These are phyloP conservation scores for Scheffersomyces stambukii DNA, from an alignment of 1,139 yeast genomes.

Conservation along the genomic window DNA sequence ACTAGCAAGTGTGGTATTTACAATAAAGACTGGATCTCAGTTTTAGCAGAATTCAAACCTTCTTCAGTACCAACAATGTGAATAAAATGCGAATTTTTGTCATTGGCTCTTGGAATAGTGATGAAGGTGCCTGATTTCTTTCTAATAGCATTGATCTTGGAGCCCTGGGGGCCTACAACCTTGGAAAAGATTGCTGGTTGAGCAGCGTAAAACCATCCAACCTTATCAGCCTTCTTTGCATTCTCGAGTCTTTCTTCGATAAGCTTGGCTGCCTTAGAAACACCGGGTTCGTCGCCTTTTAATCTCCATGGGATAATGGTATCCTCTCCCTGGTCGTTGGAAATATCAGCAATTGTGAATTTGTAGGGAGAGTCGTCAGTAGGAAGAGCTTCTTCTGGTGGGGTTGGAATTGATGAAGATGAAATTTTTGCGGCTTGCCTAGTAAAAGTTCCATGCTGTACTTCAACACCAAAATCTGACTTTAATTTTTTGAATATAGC, in stretches of 20 bases:
- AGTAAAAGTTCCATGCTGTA: constrained; percentile 55
- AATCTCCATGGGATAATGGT: constrained; percentile 60
- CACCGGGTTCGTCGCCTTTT: constrained; percentile 42
- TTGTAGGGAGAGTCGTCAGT: constrained; percentile 29
- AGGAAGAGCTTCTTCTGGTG: constrained; percentile 50
- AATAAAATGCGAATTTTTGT: constrained; percentile 26
- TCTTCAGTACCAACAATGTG: constrained; percentile 32
- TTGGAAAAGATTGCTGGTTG: constrained; percentile 43
- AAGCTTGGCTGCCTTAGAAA: constrained; percentile 35
- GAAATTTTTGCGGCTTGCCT: constrained; percentile 51
- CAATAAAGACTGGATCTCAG: constrained; percentile 19
- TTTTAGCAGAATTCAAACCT: constrained; percentile 25
- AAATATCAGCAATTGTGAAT: constrained; percentile 37
- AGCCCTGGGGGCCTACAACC: constrained; percentile 76
- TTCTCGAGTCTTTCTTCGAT: constrained; percentile 28
- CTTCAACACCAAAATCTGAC: constrained; percentile 52
- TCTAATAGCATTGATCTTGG: constrained; percentile 62
- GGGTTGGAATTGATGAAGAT: constrained; percentile 35
- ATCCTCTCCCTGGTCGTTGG: constrained; percentile 21
- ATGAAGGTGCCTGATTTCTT: constrained; percentile 54
- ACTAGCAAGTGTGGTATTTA: too few relatives aligned
- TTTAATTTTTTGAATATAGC: constrained; percentile 57
- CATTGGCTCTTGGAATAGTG: constrained; percentile 59
- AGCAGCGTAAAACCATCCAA: constrained; percentile 37
- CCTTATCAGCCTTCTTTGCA: constrained; percentile 28